Base-by-base conservation (phyloP, 2,329 filamentous ascomycete genomes). In the Fusarium xylarioides region DNA sequence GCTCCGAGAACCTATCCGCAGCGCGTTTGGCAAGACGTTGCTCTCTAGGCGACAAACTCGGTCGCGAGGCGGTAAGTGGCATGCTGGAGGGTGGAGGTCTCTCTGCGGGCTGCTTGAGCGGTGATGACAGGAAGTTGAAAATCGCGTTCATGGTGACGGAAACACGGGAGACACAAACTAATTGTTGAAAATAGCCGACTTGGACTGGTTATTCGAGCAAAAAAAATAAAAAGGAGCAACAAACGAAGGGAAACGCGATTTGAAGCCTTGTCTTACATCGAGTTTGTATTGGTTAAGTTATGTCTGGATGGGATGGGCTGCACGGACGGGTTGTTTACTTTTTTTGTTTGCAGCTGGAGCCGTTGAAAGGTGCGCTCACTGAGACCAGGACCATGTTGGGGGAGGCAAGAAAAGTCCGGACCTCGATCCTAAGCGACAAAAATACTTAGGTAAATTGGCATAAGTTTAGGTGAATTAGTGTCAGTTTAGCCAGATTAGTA, bases 111-210 rank as follows among this genome's bases (percentile, higher is more conserved):
- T 71, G 67, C 62, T 78, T 78, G n/a, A 72, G 66, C 49, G 76
- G 76, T 37, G 76, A 76, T 21, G 76, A 77, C 37, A 76, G 59
- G 14, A 75, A 61, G 38, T 63, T 62, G 32, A 66, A 43, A 40
- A 67, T n/a, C 53, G 63, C 40, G 63, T 67, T 67, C 64, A 67
- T 67, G 21, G 40, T 61, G 56, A 46, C 16, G 26, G 28, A 19
- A 42, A 4, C 10, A 56, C 37, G n/a, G 43, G n/a, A 40, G 35
- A 47, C 26, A 54, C 19, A 34, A 53, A 14, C 23, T 38, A 23
- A 56, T 57, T 26, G 19, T 8, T n/a, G 26, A 19, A 19, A 19
- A 14, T 21, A 19, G 12, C 8, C 23, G 19, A 38, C 8, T 35
- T 32, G 28, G 30, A 34, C 18, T 12, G 23, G 2, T n/a, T 35